These are phyloP conservation scores for Murraya koenigii DNA, from an alignment of 345 rosid genomes.

Conservation along the genomic window DNA sequence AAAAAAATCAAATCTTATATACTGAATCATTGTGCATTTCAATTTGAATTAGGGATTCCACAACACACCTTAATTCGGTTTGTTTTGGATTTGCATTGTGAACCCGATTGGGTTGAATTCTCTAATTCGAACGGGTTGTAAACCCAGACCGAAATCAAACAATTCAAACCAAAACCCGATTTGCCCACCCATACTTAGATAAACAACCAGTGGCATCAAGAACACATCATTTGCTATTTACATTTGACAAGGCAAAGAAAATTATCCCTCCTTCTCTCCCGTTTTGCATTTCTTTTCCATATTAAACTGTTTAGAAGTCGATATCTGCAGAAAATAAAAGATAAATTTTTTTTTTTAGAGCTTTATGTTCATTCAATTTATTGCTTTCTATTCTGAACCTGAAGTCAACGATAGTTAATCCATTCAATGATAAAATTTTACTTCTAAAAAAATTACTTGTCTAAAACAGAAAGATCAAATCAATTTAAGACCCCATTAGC, in stretches of 20 bases:
- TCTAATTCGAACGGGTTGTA: no score
- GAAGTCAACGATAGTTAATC: not conserved
- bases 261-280: not conserved
- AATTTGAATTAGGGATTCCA: no score
- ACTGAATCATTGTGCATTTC: no score
- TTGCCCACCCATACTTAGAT: no score
- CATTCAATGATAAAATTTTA: not conserved
- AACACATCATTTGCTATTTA: not conserved
- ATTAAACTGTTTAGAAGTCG: not conserved
- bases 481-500: conserved; percentile 4
- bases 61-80: no score
- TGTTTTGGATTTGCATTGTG: no score
- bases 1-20: no score
- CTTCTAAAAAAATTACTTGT: not conserved
- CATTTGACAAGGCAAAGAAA: not conserved
- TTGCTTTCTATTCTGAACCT: not conserved
- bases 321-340: not conserved
- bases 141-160: no score
- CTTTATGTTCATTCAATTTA: not conserved
- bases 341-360: not conserved
- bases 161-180: no score
- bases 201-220: not conserved
- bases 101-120: no score
- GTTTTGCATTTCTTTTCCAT: not conserved
- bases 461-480: not conserved